Evolutionary conservation across 371 early-diverging fungal genomes (phyloP), one percentile per base, ranked within the genome.

Genomic region (Mucor saturninus): DNA sequence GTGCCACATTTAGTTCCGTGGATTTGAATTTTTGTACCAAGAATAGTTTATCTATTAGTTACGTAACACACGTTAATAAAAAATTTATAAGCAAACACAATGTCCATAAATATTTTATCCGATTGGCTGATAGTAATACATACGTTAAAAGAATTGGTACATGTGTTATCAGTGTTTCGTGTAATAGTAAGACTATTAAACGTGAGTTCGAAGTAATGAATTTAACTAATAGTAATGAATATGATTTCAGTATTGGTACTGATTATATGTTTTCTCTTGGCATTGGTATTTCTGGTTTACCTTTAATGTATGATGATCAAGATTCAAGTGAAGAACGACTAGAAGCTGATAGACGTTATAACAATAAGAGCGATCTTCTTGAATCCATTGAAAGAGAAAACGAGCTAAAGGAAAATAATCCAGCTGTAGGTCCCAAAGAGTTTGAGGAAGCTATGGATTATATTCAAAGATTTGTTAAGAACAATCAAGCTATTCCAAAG

Each of bases 241-340:
- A 59, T 52, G 5, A 35, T 35, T 35, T 7, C 35, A n/a, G n/a
- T 35, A 35, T 35, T 6, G 50, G n/a, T 35, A 50, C 31, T 28
- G 52, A 59, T 40, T n/a, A 21, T 39, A 51, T 51, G 42, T 35
- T 35, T 35, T 35, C 35, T 35, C 7, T 35, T 3, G 35, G 35
- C 7, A 29, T 57, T 32, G 57, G 57, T 46, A 15, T 57, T 14
- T 13, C 10, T 30, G 57, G 32, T 46, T 15, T 56, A 56, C 58
- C 58, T 55, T 5, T 55, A 5, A 42, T 5, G 13, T 42, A 30
- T 39, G 55, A 55, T 55, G 42, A 55, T 21, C 1, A 28, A 5
- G 28, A 39, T 28, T 21, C 40, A 14, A 30, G 14, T 29, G 13
- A 55, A 43, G 55, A 39, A 26, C 2, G 15, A 42, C 10, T 2